phyloP scores from a whole-genome alignment of 345 rosid genomes.

The Arabis hirsuta region DNA sequence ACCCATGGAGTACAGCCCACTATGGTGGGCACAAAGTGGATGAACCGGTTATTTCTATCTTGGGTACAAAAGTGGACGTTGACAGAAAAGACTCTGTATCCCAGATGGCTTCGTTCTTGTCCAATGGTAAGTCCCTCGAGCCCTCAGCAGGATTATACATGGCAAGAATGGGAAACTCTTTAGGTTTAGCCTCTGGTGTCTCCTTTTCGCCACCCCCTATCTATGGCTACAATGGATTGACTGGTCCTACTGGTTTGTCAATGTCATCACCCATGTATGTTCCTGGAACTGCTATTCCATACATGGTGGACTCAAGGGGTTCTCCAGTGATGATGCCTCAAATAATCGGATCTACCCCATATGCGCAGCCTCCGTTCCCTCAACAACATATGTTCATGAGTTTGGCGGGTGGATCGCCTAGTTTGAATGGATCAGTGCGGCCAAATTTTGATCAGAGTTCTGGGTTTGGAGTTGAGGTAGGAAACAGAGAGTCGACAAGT shows the following conservation, averaged over 20 bases:
- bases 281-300: slow-evolving; percentile 70
- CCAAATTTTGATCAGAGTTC: slow-evolving; percentile 73
- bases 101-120: slow-evolving; percentile 53
- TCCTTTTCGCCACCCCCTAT: slow-evolving; percentile 64
- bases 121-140: slow-evolving; percentile 66
- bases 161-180: slow-evolving; percentile 58
- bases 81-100: slow-evolving; percentile 56
- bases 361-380: slow-evolving; percentile 54
- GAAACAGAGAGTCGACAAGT: slow-evolving; percentile 55
- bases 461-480: slow-evolving; percentile 67
- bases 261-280: slow-evolving; percentile 64
- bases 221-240: slow-evolving; percentile 62
- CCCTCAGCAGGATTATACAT: slow-evolving; percentile 49
- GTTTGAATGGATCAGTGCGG: slow-evolving; percentile 60
- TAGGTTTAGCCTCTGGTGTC: slow-evolving; percentile 59
- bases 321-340: slow-evolving; percentile 68
- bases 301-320: slow-evolving; percentile 72
- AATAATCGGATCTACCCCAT: slow-evolving; percentile 56
- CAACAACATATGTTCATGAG: slow-evolving; percentile 71
- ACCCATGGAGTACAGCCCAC: slow-evolving; percentile 45
- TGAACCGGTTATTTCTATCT: slow-evolving; percentile 68
- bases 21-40: slow-evolving; percentile 55
- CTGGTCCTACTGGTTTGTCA: slow-evolving; percentile 58
- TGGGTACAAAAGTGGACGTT: slow-evolving; percentile 76
- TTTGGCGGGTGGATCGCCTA: slow-evolving; percentile 54